Evolutionary conservation across 176 grass and related monocot genomes (phyloP).

Genomic region (Carex myosuroides): DNA sequence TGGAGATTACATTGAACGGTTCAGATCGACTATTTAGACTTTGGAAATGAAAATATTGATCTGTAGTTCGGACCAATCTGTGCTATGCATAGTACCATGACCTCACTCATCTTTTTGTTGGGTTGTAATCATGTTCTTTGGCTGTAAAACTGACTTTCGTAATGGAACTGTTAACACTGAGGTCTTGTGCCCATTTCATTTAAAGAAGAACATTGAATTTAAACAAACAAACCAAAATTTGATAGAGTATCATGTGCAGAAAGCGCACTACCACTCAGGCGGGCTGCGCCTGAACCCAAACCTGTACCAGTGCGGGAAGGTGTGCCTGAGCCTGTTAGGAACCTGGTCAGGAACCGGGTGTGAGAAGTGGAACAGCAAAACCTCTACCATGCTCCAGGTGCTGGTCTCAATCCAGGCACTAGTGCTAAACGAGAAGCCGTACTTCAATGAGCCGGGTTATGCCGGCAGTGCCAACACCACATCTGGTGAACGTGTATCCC

Average conservation of each 20-base stretch:
- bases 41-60: too few relatives aligned
- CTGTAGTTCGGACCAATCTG: too few relatives aligned
- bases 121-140: background rate
- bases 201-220: background rate
- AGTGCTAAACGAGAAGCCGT: constrained; percentile 82
- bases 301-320: constrained; percentile 75
- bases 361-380: constrained; percentile 69
- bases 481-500: constrained; percentile 29
- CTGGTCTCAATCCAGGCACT: constrained; percentile 90
- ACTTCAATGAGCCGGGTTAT: constrained; percentile 87
- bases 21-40: too few relatives aligned
- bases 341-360: constrained; percentile 70
- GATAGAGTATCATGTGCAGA: constrained; percentile 31
- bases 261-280: constrained; percentile 61
- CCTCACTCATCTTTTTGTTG: background rate
- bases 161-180: background rate
- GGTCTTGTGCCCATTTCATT: background rate
- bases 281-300: constrained; percentile 87
- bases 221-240: constrained; percentile 18
- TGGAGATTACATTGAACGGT: too few relatives aligned
- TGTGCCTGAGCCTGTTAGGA: constrained; percentile 81
- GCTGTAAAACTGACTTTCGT: background rate
- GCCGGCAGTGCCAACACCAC: constrained; percentile 29
- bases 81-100: too few relatives aligned
- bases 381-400: constrained; percentile 90